phyloP scores from a whole-genome alignment of 495 filamentous ascomycete genomes.

The Trichocladium antarcticum region DNA sequence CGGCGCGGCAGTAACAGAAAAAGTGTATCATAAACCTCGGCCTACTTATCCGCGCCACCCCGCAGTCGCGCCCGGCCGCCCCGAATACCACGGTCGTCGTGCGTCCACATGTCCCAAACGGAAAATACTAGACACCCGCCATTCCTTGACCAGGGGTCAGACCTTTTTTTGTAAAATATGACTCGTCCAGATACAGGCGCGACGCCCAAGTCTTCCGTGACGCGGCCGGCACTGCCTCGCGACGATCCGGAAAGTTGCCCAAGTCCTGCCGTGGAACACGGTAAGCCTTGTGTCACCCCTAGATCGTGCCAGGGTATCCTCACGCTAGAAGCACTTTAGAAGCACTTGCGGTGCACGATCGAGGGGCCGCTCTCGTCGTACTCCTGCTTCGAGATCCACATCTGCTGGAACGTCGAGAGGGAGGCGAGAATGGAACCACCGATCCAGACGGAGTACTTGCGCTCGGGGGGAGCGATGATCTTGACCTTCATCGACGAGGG shows the following conservation, averaged over 20 bases:
- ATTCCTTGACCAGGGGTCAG: conserved; percentile 36
- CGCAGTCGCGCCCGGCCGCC: conserved; percentile 30
- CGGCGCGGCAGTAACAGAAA: conserved; percentile 20
- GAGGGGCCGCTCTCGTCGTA: conserved; percentile 99
- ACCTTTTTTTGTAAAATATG: conserved; percentile 43
- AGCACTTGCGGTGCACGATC: conserved; percentile 99
- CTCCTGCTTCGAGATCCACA: conserved; percentile 99
- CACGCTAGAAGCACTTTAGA: conserved; percentile 57
- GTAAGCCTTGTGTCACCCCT: conserved; percentile 1
- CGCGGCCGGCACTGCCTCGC: conserved; percentile 28
- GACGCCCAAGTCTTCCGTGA: conserved; percentile 28
- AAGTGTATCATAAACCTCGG: conserved; percentile 41
- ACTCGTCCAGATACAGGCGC: conserved; percentile 37
- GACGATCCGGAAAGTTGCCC: conserved; percentile 18
- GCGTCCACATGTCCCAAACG: conserved; percentile 26
- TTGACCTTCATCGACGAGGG: conserved; percentile 99
- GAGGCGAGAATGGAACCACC: conserved; percentile 99
- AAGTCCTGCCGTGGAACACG: conserved; percentile 9
- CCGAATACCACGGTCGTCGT: conserved; percentile 35
- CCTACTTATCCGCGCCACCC: conserved; percentile 37
- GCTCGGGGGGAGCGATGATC: conserved; percentile 94
- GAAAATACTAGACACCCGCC: conserved; percentile 35
- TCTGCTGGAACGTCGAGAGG: conserved; percentile 99
- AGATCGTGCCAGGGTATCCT: too few relatives aligned
- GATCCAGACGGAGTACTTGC: conserved; percentile 99